Base-by-base conservation (phyloP, 2,329 filamentous ascomycete species). In the Diaporthe batatas region DNA sequence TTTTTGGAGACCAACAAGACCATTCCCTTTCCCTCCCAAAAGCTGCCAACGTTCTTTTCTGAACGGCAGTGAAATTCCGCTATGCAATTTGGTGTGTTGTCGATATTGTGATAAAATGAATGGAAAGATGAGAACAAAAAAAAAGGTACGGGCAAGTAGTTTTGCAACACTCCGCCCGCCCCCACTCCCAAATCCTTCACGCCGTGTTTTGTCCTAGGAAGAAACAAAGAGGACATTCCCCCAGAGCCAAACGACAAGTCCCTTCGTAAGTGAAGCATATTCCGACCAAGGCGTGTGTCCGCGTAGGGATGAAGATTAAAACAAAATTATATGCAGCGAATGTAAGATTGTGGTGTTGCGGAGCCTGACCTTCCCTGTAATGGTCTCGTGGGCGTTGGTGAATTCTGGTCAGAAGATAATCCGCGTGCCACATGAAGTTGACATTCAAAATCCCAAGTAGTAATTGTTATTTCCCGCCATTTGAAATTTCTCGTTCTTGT, bases 11-110 rank as follows among this genome's bases (percentile, higher is more conserved):
- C 25, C n/a, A 6, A 3, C 44, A 67, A 29, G 44, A 67, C 62
- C 21, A 25, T 39, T 36, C 47, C 62, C 47, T 18, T 23, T 6
- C 16, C 47, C 47, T 36, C 47, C 44, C 32, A 49, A 25, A 36
- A 53, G 47, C 62, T 67, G 62, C 47, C 21, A 39, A 14, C n/a
- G n/a, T 47, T 53, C 39, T 34, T 51, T 39, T 49, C 18, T 49
- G 23, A 53, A 70, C 29, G n/a, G n/a, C 47, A 53, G 32, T 44
- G 42, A 47, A 10, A 12, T 53, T 53, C 68, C 68, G 68, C 68
- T 70, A 70, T 70, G 68, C 68, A 62, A 62, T 70, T 53, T 70
- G 68, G 68, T 70, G 68, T 44, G 68, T 44, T 58, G 68, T 42
- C 23, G 53, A 44, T 39, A 21, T 39, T 18, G 32, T 62, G 16